Conservation (phyloP, 2,329 filamentous ascomycete genomes). For the Teratosphaeria zuluensis region DNA sequence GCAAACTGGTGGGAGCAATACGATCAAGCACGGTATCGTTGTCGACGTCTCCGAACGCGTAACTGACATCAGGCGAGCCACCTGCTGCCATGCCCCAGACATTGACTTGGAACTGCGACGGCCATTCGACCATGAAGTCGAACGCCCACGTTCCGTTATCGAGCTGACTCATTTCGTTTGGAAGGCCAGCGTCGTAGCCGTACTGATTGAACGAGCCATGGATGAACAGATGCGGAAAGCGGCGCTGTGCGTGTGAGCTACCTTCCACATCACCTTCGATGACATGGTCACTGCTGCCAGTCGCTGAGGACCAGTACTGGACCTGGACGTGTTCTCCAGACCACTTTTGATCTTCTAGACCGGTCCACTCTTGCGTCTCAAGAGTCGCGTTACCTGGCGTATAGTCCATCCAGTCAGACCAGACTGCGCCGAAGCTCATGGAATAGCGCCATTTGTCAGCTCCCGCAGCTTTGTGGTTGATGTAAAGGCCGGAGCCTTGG, state of each 20-base stretch:
- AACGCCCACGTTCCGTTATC: slow-evolving; percentile 46
- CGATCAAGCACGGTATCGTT: slow-evolving; percentile 52
- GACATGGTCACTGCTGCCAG: slow-evolving; percentile 50
- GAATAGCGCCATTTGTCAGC: slow-evolving; percentile 55
- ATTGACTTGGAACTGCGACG: slow-evolving; percentile 52
- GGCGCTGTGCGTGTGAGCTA: slow-evolving; percentile 31
- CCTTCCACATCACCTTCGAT: slow-evolving; percentile 49
- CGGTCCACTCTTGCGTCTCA: slow-evolving; percentile 44
- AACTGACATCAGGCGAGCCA: slow-evolving; percentile 50
- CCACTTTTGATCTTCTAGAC: slow-evolving; percentile 50
- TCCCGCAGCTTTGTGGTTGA: slow-evolving; percentile 52
- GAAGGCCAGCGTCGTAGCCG: slow-evolving; percentile 52
- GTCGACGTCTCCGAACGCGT: slow-evolving; percentile 53
- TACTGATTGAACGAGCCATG: slow-evolving; percentile 56
- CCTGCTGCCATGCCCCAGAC: slow-evolving; percentile 58
- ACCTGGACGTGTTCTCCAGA: slow-evolving; percentile 52
- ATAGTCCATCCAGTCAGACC: slow-evolving; percentile 51
- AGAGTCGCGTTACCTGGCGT: slow-evolving; percentile 42
- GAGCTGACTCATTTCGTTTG: slow-evolving; percentile 43
- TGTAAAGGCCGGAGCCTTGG: slow-evolving; percentile 34
- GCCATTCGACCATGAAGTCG: slow-evolving; percentile 55
- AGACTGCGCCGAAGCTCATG: slow-evolving; percentile 50
- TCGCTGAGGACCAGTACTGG: slow-evolving; percentile 52
- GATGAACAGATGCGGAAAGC: slow-evolving; percentile 53
- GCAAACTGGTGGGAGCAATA: slow-evolving; percentile 49